phyloP scores from a whole-genome alignment of 768 basidiomycete species.

The Lactarius hatsudake region DNA sequence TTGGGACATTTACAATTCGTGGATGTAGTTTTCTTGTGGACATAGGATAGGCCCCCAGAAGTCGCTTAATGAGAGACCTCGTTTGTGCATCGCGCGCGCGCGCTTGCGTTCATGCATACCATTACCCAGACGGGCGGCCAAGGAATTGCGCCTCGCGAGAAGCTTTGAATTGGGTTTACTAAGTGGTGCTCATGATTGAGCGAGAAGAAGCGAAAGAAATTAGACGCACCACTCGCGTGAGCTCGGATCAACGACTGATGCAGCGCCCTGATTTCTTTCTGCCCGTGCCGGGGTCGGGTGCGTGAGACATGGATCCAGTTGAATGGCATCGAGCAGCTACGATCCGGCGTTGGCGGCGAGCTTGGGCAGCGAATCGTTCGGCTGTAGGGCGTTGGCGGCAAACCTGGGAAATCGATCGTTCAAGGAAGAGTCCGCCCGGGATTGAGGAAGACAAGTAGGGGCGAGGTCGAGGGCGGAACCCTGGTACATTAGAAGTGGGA shows the following conservation, averaged over 20 bases:
- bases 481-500: too few species aligned
- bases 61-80: conserved; percentile 2
- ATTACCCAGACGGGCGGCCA: neutral
- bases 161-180: conserved; percentile 3
- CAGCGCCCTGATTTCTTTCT: neutral
- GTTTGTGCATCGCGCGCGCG: neutral
- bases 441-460: conserved; percentile 1
- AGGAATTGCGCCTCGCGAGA: neutral
- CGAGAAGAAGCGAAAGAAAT: neutral
- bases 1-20: neutral
- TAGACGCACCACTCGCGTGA: neutral
- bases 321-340: neutral
- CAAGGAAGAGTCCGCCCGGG: neutral
- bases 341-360: neutral
- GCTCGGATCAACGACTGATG: neutral
- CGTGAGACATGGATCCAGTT: neutral
- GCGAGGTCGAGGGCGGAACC: neutral
- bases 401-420: neutral
- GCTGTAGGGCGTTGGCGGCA: neutral
- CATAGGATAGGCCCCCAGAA: neutral
- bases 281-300: neutral
- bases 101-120: conserved; percentile 17
- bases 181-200: neutral
- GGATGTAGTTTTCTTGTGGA: neutral
- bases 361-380: neutral